A percentile compares a stretch with the other conserved stretches of the same genome.
These are phyloP conservation scores for Aulographum hederae DNA, from an alignment of 2,329 filamentous ascomycete genomes.

Conservation along the genomic window DNA sequence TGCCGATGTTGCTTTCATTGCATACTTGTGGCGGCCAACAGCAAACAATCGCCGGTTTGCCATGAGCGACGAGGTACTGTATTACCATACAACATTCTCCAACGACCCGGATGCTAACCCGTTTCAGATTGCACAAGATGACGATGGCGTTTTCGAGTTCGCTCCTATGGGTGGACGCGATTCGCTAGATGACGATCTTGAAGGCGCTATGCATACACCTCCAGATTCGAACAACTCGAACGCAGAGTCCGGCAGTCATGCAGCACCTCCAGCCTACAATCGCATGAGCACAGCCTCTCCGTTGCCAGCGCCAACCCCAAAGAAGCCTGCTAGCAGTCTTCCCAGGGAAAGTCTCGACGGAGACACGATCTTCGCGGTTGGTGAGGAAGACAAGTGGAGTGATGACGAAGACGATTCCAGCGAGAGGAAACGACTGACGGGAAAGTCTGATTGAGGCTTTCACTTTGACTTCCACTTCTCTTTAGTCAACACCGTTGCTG, in stretches of 20 bases:
- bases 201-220: constrained; percentile 25
- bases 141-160: constrained; percentile 96
- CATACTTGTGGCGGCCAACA: constrained; percentile 91
- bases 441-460: constrained; percentile 15
- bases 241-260: constrained; percentile 6
- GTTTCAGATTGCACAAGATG: constrained; percentile 57
- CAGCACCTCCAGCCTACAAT: constrained; percentile 6
- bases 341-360: constrained; percentile 54
- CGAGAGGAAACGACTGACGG: constrained; percentile 31
- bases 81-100: background rate
- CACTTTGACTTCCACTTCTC: no score
- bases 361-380: constrained; percentile 91
- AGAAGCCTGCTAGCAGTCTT: constrained; percentile 27
- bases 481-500: no score
- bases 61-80: constrained; percentile 79
- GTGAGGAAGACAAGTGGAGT: constrained; percentile 63
- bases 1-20: constrained; percentile 78
- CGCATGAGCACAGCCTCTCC: constrained; percentile 17
- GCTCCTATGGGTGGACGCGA: constrained; percentile 80
- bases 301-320: constrained; percentile 33
- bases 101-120: constrained; percentile 12
- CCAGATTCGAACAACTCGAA: constrained; percentile 6
- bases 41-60: constrained; percentile 94
- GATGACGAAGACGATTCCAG: constrained; percentile 42
- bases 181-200: constrained; percentile 47